Evolutionary conservation across 257 asterid species (phyloP), one percentile per base, ranked within the genome.

Genomic region (Vinca minor): DNA sequence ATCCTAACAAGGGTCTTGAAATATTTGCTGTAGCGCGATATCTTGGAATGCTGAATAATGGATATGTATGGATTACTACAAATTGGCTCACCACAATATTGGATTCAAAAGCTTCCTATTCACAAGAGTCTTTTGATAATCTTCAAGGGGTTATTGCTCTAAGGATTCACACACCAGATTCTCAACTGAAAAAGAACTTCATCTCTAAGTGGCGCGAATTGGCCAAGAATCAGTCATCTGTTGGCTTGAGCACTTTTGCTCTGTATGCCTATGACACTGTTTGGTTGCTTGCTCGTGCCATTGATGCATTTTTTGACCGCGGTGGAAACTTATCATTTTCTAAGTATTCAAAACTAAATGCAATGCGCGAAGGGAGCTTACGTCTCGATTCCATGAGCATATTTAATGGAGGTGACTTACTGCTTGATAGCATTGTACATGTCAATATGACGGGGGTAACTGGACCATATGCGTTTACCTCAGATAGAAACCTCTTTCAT

Each of bases 41-140:
- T 67, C 68, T 86, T 25, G 77, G 77, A 66, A 86, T 86, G 94
- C 72, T 76, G 78, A 80, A 67, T 2, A 64, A 29, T 8, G 88
- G 91, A 28, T 86, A 74, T 48, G 91, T 78, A 12, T 86, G 91
- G 94, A 78, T 86, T 36, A 68, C 94, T 7, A 83, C 91, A 12
- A 36, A 64, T 65, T 86, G 91, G 91, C 90, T 86, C 23, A 73
- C 94, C 2, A 73, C 87, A 66, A 41, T 78, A 15, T 56, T 83
- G 63, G 94, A 86, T 46, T 39, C 76, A 29, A 54, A 39, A 5
- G 0, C 50, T 28, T 71, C 74, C 12, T 39, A 62, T 39, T 38
- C 81, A 48, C 41, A 53, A 3, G 73, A 74, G 12, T 7, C 28
- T 28, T 49, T 64, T 17, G 59, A 61, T 23, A 60, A 41, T 54